Evolutionary conservation across 768 basidiomycete species (phyloP), one percentile per base, ranked within the genome.

Genomic region (Tylopilus rubrobrunneus): DNA sequence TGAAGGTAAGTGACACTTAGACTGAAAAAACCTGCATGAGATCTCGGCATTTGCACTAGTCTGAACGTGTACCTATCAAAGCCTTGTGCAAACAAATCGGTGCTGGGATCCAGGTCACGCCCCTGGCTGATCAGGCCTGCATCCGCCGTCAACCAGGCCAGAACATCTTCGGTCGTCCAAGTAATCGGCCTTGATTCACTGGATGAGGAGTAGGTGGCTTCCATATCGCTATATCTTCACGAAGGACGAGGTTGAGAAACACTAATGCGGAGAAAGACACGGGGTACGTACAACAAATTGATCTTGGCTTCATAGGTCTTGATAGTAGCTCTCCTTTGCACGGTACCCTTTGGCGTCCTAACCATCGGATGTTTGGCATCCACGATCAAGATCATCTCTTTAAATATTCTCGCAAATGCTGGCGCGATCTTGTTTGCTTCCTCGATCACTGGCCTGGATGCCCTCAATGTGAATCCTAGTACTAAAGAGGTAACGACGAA

Each of bases 301-400:
- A 71, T 69, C 48, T 71, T 66, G 1, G 54, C 5, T 31, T 56
- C 51, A n/a, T 71, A 71, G 15, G n/a, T 57, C 2, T 64, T 56
- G 12, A 67, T 15, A 0, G 57, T 49, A 0, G 33, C 55, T 23
- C 65, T 59, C 28, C 56, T 53, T 36, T 55, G 59, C 5, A 65
- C 54, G 5, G 60, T 69, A 2, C 66, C 70, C 39, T 71, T 71
- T 1, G 63, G 67, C 1, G 77, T 66, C 43, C 74, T 70, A 7
- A 65, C 56, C 25, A 82, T 60, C 0, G 79, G 79, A 51, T 76
- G 76, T 1, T 62, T 65, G 19, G 66, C 45, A 0, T 62, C 57
- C 0, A 76, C 62, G 17, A 81, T 61, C 17, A 81, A 39, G 41
- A 82, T 79, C 78, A 81, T 76, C 60, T 82, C 76, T 61, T 76